phyloP scores from a whole-genome alignment of 169 alveolate species.

The Perkinsus marinus region DNA sequence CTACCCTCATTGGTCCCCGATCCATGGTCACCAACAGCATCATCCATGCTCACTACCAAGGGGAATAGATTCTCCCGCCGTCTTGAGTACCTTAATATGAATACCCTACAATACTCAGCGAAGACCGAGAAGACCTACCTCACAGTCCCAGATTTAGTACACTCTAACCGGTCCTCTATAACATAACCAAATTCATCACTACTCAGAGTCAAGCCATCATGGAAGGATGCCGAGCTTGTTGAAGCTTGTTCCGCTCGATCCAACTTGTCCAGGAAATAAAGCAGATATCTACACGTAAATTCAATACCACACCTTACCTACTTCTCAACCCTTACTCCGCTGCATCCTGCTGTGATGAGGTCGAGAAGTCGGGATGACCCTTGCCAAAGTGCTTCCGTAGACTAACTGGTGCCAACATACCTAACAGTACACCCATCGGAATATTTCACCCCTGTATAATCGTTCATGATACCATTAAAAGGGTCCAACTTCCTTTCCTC shows the following conservation, averaged over 20 bases:
- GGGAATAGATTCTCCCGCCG: neutral
- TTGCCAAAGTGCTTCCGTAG: neutral
- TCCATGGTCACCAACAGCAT: neutral
- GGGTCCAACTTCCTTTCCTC: neutral
- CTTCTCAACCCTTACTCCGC: slow-evolving; percentile 17
- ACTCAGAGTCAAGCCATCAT: neutral
- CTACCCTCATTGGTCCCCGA: neutral
- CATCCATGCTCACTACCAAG: neutral
- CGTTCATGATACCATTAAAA: neutral
- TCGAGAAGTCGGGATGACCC: slow-evolving; percentile 36
- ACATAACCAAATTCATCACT: neutral
- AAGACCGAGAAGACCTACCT: neutral
- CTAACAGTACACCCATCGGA: neutral
- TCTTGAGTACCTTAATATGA: neutral
- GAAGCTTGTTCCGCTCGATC: neutral
- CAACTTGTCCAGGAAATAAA: neutral
- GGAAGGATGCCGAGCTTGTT: neutral
- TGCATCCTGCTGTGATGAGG: slow-evolving; percentile 49
- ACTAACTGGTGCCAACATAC: neutral
- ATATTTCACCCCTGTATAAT: neutral
- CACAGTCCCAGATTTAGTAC: neutral
- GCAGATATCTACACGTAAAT: neutral
- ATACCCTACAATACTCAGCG: neutral
- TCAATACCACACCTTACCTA: neutral
- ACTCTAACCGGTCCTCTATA: neutral